Evolutionary conservation across 2,329 filamentous ascomycete species (phyloP).

Genomic region (Penicillium sp.): DNA sequence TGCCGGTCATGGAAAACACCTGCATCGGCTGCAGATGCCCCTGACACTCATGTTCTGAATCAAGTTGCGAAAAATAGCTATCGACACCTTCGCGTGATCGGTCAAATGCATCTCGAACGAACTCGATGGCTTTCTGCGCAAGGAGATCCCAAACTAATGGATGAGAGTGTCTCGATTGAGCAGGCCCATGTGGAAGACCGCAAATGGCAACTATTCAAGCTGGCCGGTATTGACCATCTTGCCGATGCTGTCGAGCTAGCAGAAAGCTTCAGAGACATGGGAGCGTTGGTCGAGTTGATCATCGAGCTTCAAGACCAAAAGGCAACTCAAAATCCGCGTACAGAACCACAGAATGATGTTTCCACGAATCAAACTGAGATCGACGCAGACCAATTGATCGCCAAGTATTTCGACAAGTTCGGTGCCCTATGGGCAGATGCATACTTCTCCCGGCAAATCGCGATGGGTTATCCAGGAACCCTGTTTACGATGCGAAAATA

Average conservation of each 20-base stretch:
- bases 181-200: conserved; percentile 43
- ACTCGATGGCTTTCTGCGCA: conserved; percentile 58
- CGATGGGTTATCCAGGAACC: conserved; percentile 61
- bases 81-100: conserved; percentile 56
- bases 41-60: conserved; percentile 37
- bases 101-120: conserved; percentile 59
- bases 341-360: conserved; percentile 10
- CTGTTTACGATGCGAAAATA: conserved; percentile 70
- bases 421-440: conserved; percentile 59
- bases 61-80: conserved; percentile 54
- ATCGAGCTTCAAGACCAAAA: conserved; percentile 43
- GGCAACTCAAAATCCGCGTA: conserved; percentile 22
- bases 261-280: conserved; percentile 62
- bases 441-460: conserved; percentile 75
- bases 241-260: conserved; percentile 59
- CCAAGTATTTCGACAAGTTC: conserved; percentile 51
- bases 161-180: conserved; percentile 50
- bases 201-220: conserved; percentile 47
- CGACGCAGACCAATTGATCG: conserved; percentile 39
- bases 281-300: conserved; percentile 56
- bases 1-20: conserved; percentile 41
- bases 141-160: conserved; percentile 47
- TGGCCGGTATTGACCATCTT: conserved; percentile 54
- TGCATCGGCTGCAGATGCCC: conserved; percentile 29
- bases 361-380: conserved; percentile 28